Evolutionary conservation across 1,284 basidiomycete species (phyloP), one percentile per base, ranked within the genome.

Genomic region (Melanopsichium pennsylvanicum): DNA sequence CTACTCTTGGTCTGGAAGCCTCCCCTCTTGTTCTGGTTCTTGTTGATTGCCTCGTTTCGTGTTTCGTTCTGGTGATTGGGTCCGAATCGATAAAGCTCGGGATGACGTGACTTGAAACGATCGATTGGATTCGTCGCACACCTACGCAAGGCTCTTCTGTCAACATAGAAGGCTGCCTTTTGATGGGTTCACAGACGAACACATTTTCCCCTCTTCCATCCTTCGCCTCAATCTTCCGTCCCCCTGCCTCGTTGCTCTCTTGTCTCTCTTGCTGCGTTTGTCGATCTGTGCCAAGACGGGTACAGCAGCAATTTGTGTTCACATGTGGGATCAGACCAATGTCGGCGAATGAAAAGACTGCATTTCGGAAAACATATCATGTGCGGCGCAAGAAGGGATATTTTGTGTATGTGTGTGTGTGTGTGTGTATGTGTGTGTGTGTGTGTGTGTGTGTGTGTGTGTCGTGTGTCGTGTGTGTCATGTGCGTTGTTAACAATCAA

Each of bases 1-100:
- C 75, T 77, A 77, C 75, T 77, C 75, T 77, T 68, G 69, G 61
- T 58, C 72, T 73, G 72, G 56, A 59, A 64, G 60, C 66, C 59
- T 45, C 32, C 12, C 31, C 25, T 16, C 32, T 21, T 39, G 25
- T 27, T 19, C 15, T 39, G 33, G 31, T 27, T 33, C 39, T 37
- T 33, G 31, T 4, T 21, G n/a, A n/a, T 39, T 13, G 16, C 18
- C 34, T 29, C 11, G n/a, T 19, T 34, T 56, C 36, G 11, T 38
- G n/a, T 23, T 32, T 38, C 34, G 33, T n/a, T 23, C 22, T 15
- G 21, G 21, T 22, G 38, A n/a, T 39, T 21, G 36, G 38, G 31
- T 29, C 8, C 43, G 22, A 32, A 18, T 31, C 39, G 25, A 23
- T 34, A 34, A 50, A 27, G 13, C 16, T n/a, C 11, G 31, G 40